Evolutionary conservation across 164 flowering plant species (phyloP), one percentile per base, ranked within the genome.

Genomic region (Paratinospora sagittata): DNA sequence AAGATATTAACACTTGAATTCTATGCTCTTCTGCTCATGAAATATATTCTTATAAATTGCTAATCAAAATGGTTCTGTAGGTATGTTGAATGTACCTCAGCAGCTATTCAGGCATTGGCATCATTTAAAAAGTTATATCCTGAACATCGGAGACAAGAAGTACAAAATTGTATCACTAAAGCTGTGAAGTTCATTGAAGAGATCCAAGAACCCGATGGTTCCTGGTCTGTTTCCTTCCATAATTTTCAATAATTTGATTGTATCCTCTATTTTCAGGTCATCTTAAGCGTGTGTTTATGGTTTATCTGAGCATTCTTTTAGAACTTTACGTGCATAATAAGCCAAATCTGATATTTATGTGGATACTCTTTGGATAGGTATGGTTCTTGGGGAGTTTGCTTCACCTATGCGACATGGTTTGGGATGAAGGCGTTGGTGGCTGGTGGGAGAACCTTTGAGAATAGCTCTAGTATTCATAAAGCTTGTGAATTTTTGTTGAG

Each of bases 81-180:
- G 65, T 95, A 91, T 76, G 99, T 92, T 63, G 99, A 95, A 68
- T 95, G 98, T 72, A 95, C 98, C 30, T 95, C 97, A 65, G 91
- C 98, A 64, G 84, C 97, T 58, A 83, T 95, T 80, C 99, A 95
- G 80, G 94, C 92, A 37, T 76, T 95, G 80, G 39, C 81, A 72
- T 77, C 84, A 52, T 95, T 95, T 73, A 86, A 72, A 71, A 83
- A 85, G 74, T 76, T 80, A 66, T 87, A 88, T 77, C 96, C 97
- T 21, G 87, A 74, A 36, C 92, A 95, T 79, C 82, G 97, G 55
- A 81, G 41, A 49, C 82, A 82, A 80, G 99, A 95, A 63, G 81
- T 95, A 60, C 84, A 89, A 33, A 55, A 37, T 55, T 92, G 90
- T 68, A 88, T 95, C 19, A 67, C 73, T 41, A 86, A 77, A 87